Base-by-base conservation (phyloP, 169 alveolate genomes). In the Toxoplasma gondii region DNA sequence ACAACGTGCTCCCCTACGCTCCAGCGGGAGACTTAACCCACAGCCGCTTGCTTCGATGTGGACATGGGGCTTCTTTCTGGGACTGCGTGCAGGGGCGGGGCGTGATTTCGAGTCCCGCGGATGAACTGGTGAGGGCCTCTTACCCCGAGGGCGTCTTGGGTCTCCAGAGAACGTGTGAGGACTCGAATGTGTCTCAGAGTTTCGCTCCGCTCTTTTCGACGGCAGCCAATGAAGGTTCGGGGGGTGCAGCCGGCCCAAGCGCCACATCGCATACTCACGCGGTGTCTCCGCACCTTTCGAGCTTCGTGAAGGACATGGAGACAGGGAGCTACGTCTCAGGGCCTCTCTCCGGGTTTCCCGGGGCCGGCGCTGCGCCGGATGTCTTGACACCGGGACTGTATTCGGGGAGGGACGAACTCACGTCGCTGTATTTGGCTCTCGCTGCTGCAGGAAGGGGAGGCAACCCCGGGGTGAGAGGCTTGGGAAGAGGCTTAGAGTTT, bases 341-440 rank as follows among this genome's bases (percentile, higher is more conserved):
- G 24, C 74, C n/a, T 31, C n/a, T 16, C n/a, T 16, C 34, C 74
- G 74, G n/a, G 74, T 16, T 4, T 31, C n/a, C 86, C 2, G 86
- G 43, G 24, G 86, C 9, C 45, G 44, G 44, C 39, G 39, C 86
- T 41, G 10, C 49, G 29, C 31, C 49, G 4, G 44, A 4, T 4
- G 49, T 19, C 49, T 36, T n/a, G 45, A 16, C 86, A 16, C 86
- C 86, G 27, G 86, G 44, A 45, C 39, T 78, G 49, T 78, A n/a
- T 45, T 19, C 86, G 86, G 86, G 86, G 44, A 19, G 86, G n/a
- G 49, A 78, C 49, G 86, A 78, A 19, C 45, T 78, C 29, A 78
- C 86, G 44, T 7, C 49, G 39, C 86, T 78, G n/a, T 78, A 78
- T n/a, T n/a, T 78, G 29, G 86, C 86, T 38, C 86, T 78, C 49